These are phyloP conservation scores for Cyamopsis tetragonoloba DNA, from an alignment of 306 rosid genomes.

Conservation along the genomic window DNA sequence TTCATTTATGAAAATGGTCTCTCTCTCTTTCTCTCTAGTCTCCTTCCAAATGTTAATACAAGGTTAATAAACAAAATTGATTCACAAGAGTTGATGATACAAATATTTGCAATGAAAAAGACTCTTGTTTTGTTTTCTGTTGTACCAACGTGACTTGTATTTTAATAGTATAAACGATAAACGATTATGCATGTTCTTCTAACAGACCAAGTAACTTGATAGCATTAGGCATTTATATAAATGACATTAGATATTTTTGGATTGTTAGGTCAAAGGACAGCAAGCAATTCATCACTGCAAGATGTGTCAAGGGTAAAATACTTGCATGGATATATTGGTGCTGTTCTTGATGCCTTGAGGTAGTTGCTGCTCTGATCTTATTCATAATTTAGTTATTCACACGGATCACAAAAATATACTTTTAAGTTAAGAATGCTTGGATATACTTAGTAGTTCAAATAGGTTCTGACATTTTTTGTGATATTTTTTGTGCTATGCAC, in stretches of 20 bases:
- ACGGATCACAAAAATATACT: neutral
- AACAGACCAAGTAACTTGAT: too few relatives aligned
- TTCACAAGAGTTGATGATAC: neutral
- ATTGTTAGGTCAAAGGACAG: constrained; percentile 44
- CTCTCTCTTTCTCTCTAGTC: constrained; percentile 20
- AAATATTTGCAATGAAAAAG: too few relatives aligned
- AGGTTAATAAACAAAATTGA: neutral
- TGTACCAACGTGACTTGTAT: too few relatives aligned
- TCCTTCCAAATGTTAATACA: neutral
- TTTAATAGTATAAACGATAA: too few relatives aligned
- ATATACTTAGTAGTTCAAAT: too few relatives aligned
- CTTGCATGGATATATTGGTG: constrained; percentile 35
- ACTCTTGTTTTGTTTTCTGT: too few relatives aligned
- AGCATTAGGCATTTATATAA: too few relatives aligned
- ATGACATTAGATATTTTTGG: too few relatives aligned
- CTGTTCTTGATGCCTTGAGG: constrained; percentile 35
- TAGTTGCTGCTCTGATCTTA: neutral
- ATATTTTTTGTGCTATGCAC: too few relatives aligned
- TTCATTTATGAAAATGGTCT: constrained; percentile 69
- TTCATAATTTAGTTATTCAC: too few relatives aligned
- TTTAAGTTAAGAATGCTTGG: neutral
- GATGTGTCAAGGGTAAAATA: constrained; percentile 42
- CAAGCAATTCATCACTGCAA: constrained; percentile 29
- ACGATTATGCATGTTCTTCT: too few relatives aligned
- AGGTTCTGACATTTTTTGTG: too few relatives aligned